Conservation (phyloP, 768 basidiomycete genomes). For the Naganishia antarctica region DNA sequence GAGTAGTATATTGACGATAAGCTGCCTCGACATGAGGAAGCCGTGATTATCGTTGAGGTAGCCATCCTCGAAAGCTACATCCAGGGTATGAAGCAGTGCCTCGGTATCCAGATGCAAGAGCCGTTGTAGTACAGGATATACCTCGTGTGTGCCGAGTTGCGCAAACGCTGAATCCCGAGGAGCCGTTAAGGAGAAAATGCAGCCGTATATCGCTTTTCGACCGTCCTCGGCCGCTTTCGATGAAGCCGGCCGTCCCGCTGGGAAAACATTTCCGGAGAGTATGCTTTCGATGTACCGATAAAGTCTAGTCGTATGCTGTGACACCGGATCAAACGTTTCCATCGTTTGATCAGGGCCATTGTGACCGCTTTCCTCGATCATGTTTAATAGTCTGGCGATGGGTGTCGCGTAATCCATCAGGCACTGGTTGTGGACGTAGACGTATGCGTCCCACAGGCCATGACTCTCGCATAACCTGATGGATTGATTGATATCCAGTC, state of each 20-base stretch:
- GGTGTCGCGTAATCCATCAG: conserved; percentile 84
- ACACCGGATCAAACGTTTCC: conserved; percentile 55
- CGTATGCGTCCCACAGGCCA: conserved; percentile 83
- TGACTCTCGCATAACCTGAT: conserved; percentile 77
- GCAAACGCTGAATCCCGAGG: neutral
- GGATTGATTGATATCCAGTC: conserved; percentile 88
- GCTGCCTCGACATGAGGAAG: conserved; percentile 64
- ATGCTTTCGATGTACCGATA: conserved; percentile 79
- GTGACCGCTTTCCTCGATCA: conserved; percentile 61
- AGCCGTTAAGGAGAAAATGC: conserved; percentile 61
- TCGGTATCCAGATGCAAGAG: conserved; percentile 86
- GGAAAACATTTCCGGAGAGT: conserved; percentile 78
- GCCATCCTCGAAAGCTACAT: conserved; percentile 88
- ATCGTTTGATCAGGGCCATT: conserved; percentile 53
- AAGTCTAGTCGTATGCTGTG: conserved; percentile 71
- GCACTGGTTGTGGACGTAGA: conserved; percentile 87
- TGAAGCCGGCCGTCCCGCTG: conserved; percentile 68
- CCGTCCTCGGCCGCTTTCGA: conserved; percentile 64
- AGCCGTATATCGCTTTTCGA: conserved; percentile 68
- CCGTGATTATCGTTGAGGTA: conserved; percentile 71
- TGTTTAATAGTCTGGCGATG: conserved; percentile 71
- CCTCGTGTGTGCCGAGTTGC: conserved; percentile 59
- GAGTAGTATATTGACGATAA: conserved; percentile 75
- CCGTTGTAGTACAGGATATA: conserved; percentile 66
- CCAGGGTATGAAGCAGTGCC: conserved; percentile 85